Evolutionary conservation across 495 filamentous ascomycete species (phyloP).

Genomic region (Aspergillus indologenus): DNA sequence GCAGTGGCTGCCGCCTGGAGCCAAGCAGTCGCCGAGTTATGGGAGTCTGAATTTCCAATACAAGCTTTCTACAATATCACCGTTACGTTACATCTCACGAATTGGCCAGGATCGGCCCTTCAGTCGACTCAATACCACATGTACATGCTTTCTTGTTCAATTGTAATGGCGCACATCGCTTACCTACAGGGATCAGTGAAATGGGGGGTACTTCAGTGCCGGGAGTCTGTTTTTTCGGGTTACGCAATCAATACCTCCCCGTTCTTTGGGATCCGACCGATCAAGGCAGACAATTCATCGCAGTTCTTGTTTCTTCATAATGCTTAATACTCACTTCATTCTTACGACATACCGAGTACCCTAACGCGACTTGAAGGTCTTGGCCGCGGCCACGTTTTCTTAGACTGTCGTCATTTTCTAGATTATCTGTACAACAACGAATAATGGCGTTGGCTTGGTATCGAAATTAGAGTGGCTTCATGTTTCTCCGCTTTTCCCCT

Average conservation of each 20-base stretch:
- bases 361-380: neutral
- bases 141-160: neutral
- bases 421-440: neutral
- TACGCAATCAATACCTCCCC: conserved; percentile 2
- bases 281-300: neutral
- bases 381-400: neutral
- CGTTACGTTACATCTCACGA: conserved; percentile 6
- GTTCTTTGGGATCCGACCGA: neutral
- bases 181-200: neutral
- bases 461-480: neutral
- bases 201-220: neutral
- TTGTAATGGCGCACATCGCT: neutral
- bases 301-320: conserved; percentile 5
- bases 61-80: conserved; percentile 4
- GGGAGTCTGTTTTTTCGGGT: neutral
- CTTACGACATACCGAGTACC: neutral
- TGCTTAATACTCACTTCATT: conserved; percentile 3
- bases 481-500: neutral
- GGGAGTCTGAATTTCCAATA: neutral
- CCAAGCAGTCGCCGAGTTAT: neutral
- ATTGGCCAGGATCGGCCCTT: neutral
- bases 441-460: neutral
- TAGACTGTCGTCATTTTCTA: neutral
- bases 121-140: neutral
- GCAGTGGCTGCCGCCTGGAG: conserved; percentile 2